phyloP scores from a whole-genome alignment of 257 asterid genomes.

The Osmanthus fragrans region DNA sequence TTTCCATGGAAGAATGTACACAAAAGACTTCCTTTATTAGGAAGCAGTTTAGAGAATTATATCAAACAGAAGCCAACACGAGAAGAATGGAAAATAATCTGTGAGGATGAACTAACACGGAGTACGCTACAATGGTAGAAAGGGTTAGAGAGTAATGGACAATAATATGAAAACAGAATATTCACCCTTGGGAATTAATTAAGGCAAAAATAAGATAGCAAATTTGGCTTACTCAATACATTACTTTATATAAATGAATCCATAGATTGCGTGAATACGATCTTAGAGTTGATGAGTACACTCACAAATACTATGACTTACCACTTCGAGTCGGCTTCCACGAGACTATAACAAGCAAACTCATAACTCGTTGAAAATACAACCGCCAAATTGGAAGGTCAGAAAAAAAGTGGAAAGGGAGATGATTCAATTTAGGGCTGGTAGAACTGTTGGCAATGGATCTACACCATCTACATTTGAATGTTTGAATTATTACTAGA shows the following conservation, averaged over 20 bases:
- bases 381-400: neutral
- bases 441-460: neutral
- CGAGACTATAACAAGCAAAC: neutral
- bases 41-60: too few relatives aligned
- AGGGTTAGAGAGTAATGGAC: neutral
- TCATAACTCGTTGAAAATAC: neutral
- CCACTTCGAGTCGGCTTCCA: neutral
- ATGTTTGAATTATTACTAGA: neutral
- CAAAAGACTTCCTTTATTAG: too few relatives aligned
- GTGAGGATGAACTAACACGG: neutral
- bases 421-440: neutral
- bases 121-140: neutral
- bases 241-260: too few relatives aligned
- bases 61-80: neutral
- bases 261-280: neutral
- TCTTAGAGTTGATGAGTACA: neutral
- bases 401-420: neutral
- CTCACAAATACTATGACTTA: neutral
- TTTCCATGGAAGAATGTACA: too few relatives aligned
- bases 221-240: neutral
- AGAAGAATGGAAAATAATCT: too few relatives aligned
- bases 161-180: neutral
- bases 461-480: neutral
- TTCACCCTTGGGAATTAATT: neutral
- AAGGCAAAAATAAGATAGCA: neutral